A percentile compares a stretch with the other conserved stretches of the same genome.
Conservation (phyloP, 2,329 filamentous ascomycete species). For the Fusarium longipes region DNA sequence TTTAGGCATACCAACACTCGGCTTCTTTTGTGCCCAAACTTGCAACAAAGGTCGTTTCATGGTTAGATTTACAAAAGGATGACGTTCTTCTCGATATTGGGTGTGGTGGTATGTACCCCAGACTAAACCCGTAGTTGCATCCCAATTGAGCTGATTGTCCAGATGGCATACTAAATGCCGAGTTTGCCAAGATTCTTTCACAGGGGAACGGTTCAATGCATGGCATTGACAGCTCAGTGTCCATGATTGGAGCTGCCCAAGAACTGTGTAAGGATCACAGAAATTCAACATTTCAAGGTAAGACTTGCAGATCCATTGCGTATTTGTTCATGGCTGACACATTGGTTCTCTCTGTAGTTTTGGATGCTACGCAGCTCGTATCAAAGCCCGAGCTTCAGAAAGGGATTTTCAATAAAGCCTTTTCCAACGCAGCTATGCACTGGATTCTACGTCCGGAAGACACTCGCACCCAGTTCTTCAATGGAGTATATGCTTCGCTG, state of each 20-base stretch:
- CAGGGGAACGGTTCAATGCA: constrained; percentile 62
- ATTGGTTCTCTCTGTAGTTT: constrained; percentile 49
- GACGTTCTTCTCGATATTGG: constrained; percentile 72
- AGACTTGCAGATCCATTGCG: not conserved
- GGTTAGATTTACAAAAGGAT: constrained; percentile 67
- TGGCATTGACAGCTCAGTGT: constrained; percentile 67
- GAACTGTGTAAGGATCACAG: constrained; percentile 53
- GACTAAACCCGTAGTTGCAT: not conserved
- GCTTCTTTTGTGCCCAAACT: constrained; percentile 74
- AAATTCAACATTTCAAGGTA: constrained; percentile 60
- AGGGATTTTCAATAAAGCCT: constrained; percentile 64
- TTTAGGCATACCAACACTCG: constrained; percentile 68
- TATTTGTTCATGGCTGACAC: not conserved
- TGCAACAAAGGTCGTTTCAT: constrained; percentile 66
- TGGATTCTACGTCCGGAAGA: constrained; percentile 67
- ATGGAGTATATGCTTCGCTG: constrained; percentile 62
- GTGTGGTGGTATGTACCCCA: constrained; percentile 64
- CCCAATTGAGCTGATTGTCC: constrained; percentile 7
- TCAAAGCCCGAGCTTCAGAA: constrained; percentile 51
- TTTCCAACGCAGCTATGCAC: constrained; percentile 75
- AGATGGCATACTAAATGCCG: constrained; percentile 69
- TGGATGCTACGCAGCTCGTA: constrained; percentile 59
- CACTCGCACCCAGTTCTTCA: constrained; percentile 64
- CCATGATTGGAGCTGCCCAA: constrained; percentile 67
- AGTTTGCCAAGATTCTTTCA: constrained; percentile 61